Percentiles rank a stretch among this genome's conserved stretches.
These are phyloP conservation scores for Inonotus obliquus DNA, from an alignment of 1,284 basidiomycete species.

Conservation along the genomic window DNA sequence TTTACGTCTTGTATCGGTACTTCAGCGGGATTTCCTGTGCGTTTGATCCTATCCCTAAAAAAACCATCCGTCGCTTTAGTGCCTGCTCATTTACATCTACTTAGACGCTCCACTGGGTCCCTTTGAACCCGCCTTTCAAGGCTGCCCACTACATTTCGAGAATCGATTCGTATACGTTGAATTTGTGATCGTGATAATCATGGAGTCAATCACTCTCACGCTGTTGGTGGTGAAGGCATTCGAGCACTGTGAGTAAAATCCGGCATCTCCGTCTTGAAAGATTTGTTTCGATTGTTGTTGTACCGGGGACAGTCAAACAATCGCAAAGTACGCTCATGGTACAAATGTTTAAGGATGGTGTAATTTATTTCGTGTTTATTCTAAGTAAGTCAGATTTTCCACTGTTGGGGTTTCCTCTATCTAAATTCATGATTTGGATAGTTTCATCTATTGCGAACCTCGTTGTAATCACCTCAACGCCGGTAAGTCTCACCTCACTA, in stretches of 20 bases:
- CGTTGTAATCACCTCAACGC: slow-evolving; percentile 7
- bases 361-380: slow-evolving; percentile 16
- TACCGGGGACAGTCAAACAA: slow-evolving; percentile 4
- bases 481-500: slow-evolving; percentile 2
- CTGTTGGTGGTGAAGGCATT: slow-evolving; percentile 13
- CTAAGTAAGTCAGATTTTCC: background rate
- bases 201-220: slow-evolving; percentile 6
- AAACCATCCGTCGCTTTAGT: too few relatives aligned
- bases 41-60: background rate
- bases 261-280: too few relatives aligned
- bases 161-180: slow-evolving; percentile 11
- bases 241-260: slow-evolving; percentile 8
- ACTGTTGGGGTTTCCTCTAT: background rate
- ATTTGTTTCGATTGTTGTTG: too few relatives aligned
- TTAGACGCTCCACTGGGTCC: background rate
- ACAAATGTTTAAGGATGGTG: slow-evolving; percentile 15
- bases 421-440: background rate
- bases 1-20: slow-evolving; percentile 7
- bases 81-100: too few relatives aligned
- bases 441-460: slow-evolving; percentile 13
- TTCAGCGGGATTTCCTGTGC: slow-evolving; percentile 9
- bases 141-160: slow-evolving; percentile 12
- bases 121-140: background rate
- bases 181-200: slow-evolving; percentile 10
- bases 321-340: slow-evolving; percentile 15